phyloP scores from a whole-genome alignment of 2,329 filamentous ascomycete genomes.

The Fusarium sp. region DNA sequence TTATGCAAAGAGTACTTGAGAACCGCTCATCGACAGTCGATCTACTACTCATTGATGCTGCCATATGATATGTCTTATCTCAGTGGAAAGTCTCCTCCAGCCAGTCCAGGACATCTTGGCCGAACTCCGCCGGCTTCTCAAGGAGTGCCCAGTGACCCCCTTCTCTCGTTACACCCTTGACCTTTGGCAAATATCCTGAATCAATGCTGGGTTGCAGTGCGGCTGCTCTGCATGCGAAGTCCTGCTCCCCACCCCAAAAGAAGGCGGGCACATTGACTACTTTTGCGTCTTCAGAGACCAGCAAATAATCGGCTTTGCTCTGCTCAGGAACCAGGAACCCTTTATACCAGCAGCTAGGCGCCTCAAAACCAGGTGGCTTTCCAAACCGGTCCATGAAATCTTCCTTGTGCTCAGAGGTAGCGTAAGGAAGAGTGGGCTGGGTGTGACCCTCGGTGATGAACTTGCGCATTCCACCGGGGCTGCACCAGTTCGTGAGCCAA shows the following conservation, averaged over 20 bases:
- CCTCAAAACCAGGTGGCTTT: slow-evolving; percentile 43
- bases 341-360: slow-evolving; percentile 46
- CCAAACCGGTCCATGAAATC: slow-evolving; percentile 44
- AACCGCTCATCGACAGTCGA: not conserved
- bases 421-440: slow-evolving; percentile 42
- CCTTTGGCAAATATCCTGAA: slow-evolving; percentile 40
- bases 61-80: not conserved
- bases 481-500: slow-evolving; percentile 53
- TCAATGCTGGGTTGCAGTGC: slow-evolving; percentile 30
- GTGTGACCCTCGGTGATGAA: slow-evolving; percentile 38
- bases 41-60: not conserved
- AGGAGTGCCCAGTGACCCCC: slow-evolving; percentile 48
- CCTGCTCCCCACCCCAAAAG: slow-evolving; percentile 42
- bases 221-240: slow-evolving; percentile 43
- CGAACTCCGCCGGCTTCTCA: slow-evolving; percentile 46
- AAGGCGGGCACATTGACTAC: slow-evolving; percentile 43
- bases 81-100: slow-evolving; percentile 14
- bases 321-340: slow-evolving; percentile 34
- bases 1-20: too few species aligned
- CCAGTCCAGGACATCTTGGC: slow-evolving; percentile 36
- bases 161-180: slow-evolving; percentile 40
- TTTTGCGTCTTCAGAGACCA: slow-evolving; percentile 26
- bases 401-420: slow-evolving; percentile 37
- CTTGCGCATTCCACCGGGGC: slow-evolving; percentile 48
- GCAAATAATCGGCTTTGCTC: slow-evolving; percentile 31